A percentile compares a stretch with the other conserved stretches of the same genome.
Conservation (phyloP, 2,329 filamentous ascomycete genomes). For the Fusarium circinatum region DNA sequence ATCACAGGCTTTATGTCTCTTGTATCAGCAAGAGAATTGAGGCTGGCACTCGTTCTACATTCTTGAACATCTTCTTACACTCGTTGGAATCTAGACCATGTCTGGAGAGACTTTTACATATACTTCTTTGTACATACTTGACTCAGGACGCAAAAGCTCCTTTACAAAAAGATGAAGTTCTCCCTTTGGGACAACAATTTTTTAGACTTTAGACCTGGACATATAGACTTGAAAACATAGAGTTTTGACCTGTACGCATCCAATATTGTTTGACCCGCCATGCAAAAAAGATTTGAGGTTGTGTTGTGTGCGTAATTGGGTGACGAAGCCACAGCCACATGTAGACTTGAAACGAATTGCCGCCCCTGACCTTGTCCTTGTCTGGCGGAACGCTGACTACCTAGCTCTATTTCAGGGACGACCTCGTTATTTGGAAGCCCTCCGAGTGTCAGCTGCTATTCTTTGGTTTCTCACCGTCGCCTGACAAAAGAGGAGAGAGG, state of each 20-base stretch:
- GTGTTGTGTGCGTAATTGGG: background rate
- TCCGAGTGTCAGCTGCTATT: background rate
- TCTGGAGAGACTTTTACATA: constrained; percentile 33
- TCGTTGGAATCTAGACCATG: constrained; percentile 34
- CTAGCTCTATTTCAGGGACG: background rate
- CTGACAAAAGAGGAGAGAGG: background rate
- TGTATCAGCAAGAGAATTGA: constrained; percentile 37
- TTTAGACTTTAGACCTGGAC: constrained; percentile 26
- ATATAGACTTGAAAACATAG: constrained; percentile 29
- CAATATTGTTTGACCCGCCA: background rate
- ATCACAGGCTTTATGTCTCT: constrained; percentile 44
- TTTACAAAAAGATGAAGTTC: constrained; percentile 18
- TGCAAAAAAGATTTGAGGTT: background rate
- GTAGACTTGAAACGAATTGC: constrained; percentile 21
- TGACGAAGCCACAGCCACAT: constrained; percentile 16
- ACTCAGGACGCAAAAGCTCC: constrained; percentile 5
- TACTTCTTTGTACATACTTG: constrained; percentile 45
- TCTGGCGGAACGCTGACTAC: background rate
- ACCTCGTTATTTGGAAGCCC: background rate
- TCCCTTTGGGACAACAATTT: constrained; percentile 9
- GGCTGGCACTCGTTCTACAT: constrained; percentile 46
- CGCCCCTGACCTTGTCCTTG: background rate
- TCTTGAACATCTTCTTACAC: constrained; percentile 40
- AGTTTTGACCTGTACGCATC: constrained; percentile 13
- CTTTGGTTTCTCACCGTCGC: background rate